Evolutionary conservation across 2,329 filamentous ascomycete genomes (phyloP).

Genomic region (Fusarium pseudoanthophilum): DNA sequence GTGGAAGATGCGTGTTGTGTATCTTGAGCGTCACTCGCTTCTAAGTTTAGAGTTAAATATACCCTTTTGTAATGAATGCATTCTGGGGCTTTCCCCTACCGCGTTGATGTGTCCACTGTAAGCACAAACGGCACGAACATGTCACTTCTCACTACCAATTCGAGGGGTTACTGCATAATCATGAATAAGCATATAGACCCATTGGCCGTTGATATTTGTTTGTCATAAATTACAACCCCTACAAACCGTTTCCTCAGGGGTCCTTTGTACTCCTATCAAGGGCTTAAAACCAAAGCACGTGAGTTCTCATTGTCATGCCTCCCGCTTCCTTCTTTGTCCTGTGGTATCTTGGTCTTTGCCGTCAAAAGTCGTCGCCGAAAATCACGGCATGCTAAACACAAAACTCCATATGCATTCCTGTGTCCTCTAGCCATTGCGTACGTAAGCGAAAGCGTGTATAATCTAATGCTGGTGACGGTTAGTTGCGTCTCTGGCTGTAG

Average conservation of each 20-base stretch:
- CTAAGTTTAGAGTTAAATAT: conserved; percentile 3
- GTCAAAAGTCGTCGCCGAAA: conserved; percentile 37
- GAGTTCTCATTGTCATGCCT: conserved; percentile 30
- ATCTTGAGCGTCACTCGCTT: conserved; percentile 3
- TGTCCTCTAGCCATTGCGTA: conserved; percentile 33
- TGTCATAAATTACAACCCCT: conserved; percentile 17
- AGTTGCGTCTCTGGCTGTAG: not conserved
- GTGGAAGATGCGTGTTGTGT: not conserved
- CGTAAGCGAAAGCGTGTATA: conserved; percentile 16
- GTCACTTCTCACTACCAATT: not conserved
- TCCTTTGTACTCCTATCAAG: conserved; percentile 22
- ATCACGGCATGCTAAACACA: conserved; percentile 27
- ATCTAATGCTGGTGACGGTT: conserved; percentile 27
- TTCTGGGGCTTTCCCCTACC: no score
- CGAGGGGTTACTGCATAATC: not conserved
- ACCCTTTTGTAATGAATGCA: conserved; percentile 23
- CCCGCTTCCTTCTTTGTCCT: conserved; percentile 24
- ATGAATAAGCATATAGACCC: not conserved
- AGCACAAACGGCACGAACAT: not conserved
- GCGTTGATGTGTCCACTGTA: not conserved
- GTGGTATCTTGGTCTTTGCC: conserved; percentile 40
- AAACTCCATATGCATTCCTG: conserved; percentile 35
- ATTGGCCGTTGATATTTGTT: not conserved
- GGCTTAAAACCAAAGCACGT: conserved; percentile 30
- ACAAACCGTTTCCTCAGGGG: not conserved